Base-by-base conservation (phyloP, 2,329 filamentous ascomycete species). In the Dactylella cylindrospora region DNA sequence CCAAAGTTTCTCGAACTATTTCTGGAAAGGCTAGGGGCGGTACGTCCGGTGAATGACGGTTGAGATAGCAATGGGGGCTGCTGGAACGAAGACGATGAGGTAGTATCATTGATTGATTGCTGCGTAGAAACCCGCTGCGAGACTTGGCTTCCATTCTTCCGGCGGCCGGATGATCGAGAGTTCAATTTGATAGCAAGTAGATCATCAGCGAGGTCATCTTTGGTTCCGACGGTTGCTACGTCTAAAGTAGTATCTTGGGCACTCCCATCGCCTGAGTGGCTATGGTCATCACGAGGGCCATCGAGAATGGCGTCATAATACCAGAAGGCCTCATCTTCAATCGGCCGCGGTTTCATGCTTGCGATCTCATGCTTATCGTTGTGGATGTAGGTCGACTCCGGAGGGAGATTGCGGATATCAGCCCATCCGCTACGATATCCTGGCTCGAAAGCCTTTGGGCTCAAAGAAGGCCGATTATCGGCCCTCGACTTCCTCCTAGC, bases 251-350 rank as follows among this genome's bases (percentile, higher is more conserved):
- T 25, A 12, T 52, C 55, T n/a, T 33, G 41, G n/a, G 19, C 47
- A 28, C 47, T 61, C 26, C 40, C 55, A n/a, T 61, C 47, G 2
- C 41, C 47, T 2, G 55, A 53, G 20, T 32, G 26, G n/a, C 25
- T 41, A 7, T 28, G 35, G 26, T 52, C 46, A 6, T 61, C 55
- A 20, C 55, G 55, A 23, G 55, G 55, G 20, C 55, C 55, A 17
- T 61, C 55, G n/a, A 61, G 55, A 20, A 25, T 44, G 17, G 55
- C 33, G 22, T 61, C 55, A 25, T 61, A 53, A 17, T 61, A 61
- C 55, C 55, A 61, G 22, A 61, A 61, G 1, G 55, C 47, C 19
- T 61, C 55, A 23, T 61, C 55, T 38, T 61, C 55, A 3, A 36
- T 43, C 12, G 49, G 47, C 15, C 36, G 36, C 25, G 55, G 55